A percentile compares a stretch with the other conserved stretches of the same genome.
Conservation (phyloP, 2,329 filamentous ascomycete species). For the Cercospora beticola region DNA sequence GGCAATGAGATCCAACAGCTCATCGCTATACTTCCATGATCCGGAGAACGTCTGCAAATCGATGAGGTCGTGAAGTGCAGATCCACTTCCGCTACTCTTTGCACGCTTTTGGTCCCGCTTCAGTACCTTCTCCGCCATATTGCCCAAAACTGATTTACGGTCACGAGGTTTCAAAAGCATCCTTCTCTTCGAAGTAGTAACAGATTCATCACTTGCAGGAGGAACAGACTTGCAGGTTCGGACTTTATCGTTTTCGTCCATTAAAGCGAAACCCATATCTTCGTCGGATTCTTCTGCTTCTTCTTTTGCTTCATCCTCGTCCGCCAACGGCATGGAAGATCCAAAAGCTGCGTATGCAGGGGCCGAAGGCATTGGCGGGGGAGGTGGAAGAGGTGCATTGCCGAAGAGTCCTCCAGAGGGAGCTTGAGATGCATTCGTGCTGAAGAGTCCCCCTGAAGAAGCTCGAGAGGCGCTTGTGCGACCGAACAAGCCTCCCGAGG, state of each 20-base stretch:
- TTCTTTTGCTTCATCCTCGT: background rate
- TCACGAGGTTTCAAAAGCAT: background rate
- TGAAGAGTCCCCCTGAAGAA: background rate
- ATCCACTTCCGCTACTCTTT: background rate
- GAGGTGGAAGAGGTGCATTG: background rate
- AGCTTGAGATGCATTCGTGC: background rate
- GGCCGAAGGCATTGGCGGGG: background rate
- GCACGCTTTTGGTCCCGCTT: background rate
- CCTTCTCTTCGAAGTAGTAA: background rate
- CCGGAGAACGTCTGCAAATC: constrained; percentile 58
- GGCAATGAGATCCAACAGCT: constrained; percentile 23
- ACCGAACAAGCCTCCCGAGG: background rate
- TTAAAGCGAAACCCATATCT: constrained; percentile 26
- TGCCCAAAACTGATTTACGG: too few relatives aligned
- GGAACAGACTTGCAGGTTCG: background rate
- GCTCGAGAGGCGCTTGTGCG: background rate
- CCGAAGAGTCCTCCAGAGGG: background rate
- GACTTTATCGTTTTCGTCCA: constrained; percentile 14
- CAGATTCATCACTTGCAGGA: background rate
- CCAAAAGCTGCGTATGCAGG: background rate
- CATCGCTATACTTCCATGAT: constrained; percentile 47
- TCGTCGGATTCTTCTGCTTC: constrained; percentile 18
- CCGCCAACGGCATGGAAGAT: background rate
- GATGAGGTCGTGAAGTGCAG: constrained; percentile 49
- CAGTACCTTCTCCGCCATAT: background rate